These are phyloP conservation scores for Trypanosoma brucei DNA, from an alignment of 208 protist genomes.

Conservation along the genomic window DNA sequence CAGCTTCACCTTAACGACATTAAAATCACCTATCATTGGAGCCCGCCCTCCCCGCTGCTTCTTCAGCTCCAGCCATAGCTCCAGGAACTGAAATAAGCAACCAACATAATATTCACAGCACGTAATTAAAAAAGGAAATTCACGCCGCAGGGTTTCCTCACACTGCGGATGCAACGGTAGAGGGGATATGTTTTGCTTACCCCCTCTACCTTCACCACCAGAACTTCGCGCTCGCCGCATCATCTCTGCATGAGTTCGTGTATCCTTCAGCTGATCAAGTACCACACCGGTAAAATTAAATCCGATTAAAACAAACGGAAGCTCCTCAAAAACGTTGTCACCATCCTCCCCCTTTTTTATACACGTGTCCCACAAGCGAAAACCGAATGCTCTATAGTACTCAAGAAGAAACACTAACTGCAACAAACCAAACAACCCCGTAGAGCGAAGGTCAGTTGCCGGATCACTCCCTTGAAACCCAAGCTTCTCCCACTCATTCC, in stretches of 20 bases:
- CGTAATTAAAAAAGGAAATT: conserved; percentile 28
- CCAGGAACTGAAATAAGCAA: conserved; percentile 31
- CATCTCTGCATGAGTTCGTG: conserved; percentile 2
- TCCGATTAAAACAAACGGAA: conserved; percentile 74
- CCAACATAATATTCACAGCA: conserved; percentile 38
- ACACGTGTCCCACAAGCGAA: conserved; percentile 54
- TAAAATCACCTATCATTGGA: conserved; percentile 35
- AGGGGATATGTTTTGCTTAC: background rate
- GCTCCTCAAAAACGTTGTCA: conserved; percentile 25
- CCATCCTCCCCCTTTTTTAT: conserved; percentile 4
- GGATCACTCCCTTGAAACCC: conserved; percentile 81
- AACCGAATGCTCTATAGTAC: conserved; percentile 50
- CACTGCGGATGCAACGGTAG: background rate
- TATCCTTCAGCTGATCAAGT: conserved; percentile 30
- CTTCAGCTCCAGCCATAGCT: conserved; percentile 29
- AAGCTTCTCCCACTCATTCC: conserved; percentile 53
- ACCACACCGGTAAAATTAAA: conserved; percentile 70
- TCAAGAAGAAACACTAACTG: conserved; percentile 66
- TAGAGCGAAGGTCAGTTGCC: conserved; percentile 72
- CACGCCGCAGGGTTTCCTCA: conserved; percentile 16
- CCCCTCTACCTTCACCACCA: too few relatives aligned
- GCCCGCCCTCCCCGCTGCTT: conserved; percentile 14
- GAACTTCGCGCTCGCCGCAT: background rate
- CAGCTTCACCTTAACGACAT: conserved; percentile 24
- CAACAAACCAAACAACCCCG: conserved; percentile 66